Base-by-base conservation (phyloP, 2,329 filamentous ascomycete genomes). In the Dactylellina drechsleri region DNA sequence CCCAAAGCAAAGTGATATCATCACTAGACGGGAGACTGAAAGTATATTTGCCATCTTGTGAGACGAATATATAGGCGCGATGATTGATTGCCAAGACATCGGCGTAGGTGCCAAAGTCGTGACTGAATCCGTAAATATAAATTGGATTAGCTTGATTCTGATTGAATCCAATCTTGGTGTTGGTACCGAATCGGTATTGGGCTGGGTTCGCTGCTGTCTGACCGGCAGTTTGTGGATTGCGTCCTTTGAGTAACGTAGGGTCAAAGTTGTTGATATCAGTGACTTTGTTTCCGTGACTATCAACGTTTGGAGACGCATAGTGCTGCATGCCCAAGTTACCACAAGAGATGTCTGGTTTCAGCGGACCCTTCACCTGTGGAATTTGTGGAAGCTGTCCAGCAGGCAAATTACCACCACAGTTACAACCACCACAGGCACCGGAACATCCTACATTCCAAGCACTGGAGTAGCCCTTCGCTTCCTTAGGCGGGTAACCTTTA, bases 1-100 rank as follows among this genome's bases (percentile, higher is more conserved):
- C 23, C 79, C 79, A 80, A 16, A 80, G 45, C 1, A 80, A 56
- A 1, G 76, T 73, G 20, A 79, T 77, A 28, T 80, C 79, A 26
- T 80, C 79, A n/a, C 75, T 66, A 10, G 62, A 54, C 1, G 67
- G 71, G 7, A 78, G 41, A 20, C 57, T 77, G 74, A 80, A 78
- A 12, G 71, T 77, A 58, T 80, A 80, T 54, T 70, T 74, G 16
- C 79, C 78, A 10, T 78, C 76, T 40, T 73, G 41, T 13, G 64
- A 43, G 1, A 76, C 76, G 59, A 70, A 77, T 50, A 78, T 15
- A 75, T 78, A 77, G 41, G 58, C 71, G 52, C 76, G 75, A 58
- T 80, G 75, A 56, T 78, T 77, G 65, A 79, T 58, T 3, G 73
- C 52, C 12, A 77, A 15, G 12, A 61, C 31, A 45, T 76, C 59